Evolutionary conservation across 2,329 filamentous ascomycete genomes (phyloP).

Genomic region (Microascus cirrosus): DNA sequence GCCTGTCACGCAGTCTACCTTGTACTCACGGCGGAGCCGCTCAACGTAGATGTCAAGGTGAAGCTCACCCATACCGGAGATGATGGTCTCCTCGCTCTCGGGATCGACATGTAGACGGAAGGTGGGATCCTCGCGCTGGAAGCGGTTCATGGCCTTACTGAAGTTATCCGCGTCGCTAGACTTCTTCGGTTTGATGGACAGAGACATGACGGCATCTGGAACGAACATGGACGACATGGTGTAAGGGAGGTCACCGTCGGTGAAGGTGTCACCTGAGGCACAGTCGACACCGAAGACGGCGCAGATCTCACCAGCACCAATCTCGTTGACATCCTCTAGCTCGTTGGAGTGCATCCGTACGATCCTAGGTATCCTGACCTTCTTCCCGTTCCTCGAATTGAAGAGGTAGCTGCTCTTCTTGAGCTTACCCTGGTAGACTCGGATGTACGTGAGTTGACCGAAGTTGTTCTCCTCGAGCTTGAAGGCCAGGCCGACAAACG

Average conservation of each 20-base stretch:
- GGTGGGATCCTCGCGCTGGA: conserved; percentile 95
- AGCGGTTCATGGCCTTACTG: conserved; percentile 96
- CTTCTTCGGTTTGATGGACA: conserved; percentile 93
- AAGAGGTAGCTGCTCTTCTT: conserved; percentile 83
- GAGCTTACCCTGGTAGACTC: conserved; percentile 89
- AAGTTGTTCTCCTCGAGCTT: conserved; percentile 99
- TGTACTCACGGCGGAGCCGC: conserved; percentile 93
- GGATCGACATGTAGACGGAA: conserved; percentile 89
- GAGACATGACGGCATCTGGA: conserved; percentile 92
- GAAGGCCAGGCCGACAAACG: conserved; percentile 93
- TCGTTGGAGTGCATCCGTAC: conserved; percentile 99
- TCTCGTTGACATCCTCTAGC: conserved; percentile 91
- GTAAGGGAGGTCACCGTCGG: conserved; percentile 83
- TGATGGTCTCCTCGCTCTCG: conserved; percentile 93
- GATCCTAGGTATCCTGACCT: conserved; percentile 91
- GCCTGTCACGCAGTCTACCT: conserved; percentile 89
- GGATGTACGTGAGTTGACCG: conserved; percentile 94
- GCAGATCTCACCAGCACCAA: conserved; percentile 95
- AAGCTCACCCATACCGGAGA: conserved; percentile 95
- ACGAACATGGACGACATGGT: conserved; percentile 98
- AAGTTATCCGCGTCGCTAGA: conserved; percentile 88
- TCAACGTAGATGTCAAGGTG: conserved; percentile 97
- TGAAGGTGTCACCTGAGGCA: conserved; percentile 95
- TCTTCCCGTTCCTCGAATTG: conserved; percentile 91
- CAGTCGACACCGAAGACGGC: conserved; percentile 98